Conservation (phyloP, 129 eudicot species). For the carrot (Daucus carota) region DH1_v3.0 NC_030389.2:1077501-1078000, state of each 20-base stretch:
- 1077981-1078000: not conserved
- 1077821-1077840: not conserved
- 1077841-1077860: not conserved
- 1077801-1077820: not conserved
- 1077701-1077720: slow-evolving; percentile 5
- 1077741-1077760: too few relatives aligned
- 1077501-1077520: slow-evolving; percentile 60
- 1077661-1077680: slow-evolving; percentile 97
- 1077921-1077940: not conserved
- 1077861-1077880: not conserved
- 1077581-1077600: slow-evolving; percentile 44
- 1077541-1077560: not conserved
- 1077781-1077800: too few relatives aligned
- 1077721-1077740: too few relatives aligned
- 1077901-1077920: not conserved
- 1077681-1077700: slow-evolving; percentile 96
- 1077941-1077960: not conserved
- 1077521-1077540: slow-evolving; percentile 13
- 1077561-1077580: not conserved
- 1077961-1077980: not conserved
- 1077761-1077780: too few relatives aligned
- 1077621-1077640: slow-evolving; percentile 92
- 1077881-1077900: not conserved
- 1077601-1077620: slow-evolving; percentile 73
- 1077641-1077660: slow-evolving; percentile 94